Evolutionary conservation across 768 basidiomycete species (phyloP).

Genomic region (Mycena indigotica): DNA sequence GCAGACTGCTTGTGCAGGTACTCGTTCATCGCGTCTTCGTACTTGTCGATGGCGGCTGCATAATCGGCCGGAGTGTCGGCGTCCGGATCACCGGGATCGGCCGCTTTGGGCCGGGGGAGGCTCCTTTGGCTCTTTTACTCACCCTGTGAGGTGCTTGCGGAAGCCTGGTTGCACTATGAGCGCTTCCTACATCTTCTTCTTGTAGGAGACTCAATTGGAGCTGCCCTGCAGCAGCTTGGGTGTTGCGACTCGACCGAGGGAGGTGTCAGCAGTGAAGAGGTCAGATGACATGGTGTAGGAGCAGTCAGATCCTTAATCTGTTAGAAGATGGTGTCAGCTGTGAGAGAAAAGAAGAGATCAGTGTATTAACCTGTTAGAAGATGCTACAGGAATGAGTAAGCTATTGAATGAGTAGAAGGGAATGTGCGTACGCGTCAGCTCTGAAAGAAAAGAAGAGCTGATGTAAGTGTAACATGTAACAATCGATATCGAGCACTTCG

Average conservation of each 20-base stretch:
- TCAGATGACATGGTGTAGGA: not conserved
- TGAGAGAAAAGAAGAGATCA: not conserved
- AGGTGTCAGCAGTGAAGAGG: not conserved
- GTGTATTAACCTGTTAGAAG: not conserved
- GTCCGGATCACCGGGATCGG: not conserved
- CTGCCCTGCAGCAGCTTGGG: not conserved
- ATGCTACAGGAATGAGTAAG: not conserved
- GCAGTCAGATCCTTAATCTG: not conserved
- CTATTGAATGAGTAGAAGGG: too few species aligned
- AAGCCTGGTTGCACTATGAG: not conserved
- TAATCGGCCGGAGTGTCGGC: not conserved
- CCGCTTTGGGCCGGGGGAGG: not conserved
- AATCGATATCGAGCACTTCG: too few species aligned
- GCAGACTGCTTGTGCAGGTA: conserved; percentile 4
- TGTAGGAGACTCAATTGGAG: not conserved
- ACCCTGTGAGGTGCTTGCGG: not conserved
- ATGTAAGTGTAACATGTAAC: too few species aligned
- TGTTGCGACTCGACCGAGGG: not conserved
- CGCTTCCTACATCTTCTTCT: not conserved
- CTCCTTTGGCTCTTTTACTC: not conserved
- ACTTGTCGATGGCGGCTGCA: not conserved
- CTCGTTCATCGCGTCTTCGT: conserved; percentile 5
- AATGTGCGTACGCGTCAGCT: too few species aligned
- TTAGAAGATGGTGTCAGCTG: not conserved
- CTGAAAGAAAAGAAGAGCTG: too few species aligned